These are phyloP conservation scores for Fistulifera solaris DNA, from an alignment of 108 stramenopile species.

Conservation along the genomic window DNA sequence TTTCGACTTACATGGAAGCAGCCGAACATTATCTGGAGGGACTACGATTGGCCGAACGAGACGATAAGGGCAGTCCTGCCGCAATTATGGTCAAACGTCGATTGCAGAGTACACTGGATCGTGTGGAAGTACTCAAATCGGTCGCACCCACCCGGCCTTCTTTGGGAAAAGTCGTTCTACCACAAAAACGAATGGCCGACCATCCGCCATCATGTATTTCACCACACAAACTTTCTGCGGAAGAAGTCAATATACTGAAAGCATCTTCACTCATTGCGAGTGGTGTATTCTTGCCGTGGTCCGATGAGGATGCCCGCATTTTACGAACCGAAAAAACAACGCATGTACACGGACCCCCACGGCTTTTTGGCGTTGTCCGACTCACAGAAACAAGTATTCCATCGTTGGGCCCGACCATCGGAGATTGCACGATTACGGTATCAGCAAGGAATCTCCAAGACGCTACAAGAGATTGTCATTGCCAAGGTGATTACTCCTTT, in stretches of 20 bases:
- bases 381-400: constrained; percentile 45
- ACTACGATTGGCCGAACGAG: constrained; percentile 24
- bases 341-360: constrained; percentile 39
- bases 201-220: background rate
- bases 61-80: constrained; percentile 1
- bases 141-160: constrained; percentile 8
- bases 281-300: constrained; percentile 66
- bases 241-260: constrained; percentile 57
- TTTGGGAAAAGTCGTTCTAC: constrained; percentile 3
- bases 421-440: constrained; percentile 47
- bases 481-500: constrained; percentile 52
- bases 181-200: constrained; percentile 1
- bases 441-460: background rate
- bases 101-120: constrained; percentile 37
- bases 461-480: constrained; percentile 13
- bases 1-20: constrained; percentile 34
- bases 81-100: constrained; percentile 21
- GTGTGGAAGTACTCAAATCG: constrained; percentile 47
- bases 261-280: constrained; percentile 46
- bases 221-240: constrained; percentile 17
- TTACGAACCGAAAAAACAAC: constrained; percentile 12
- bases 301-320: constrained; percentile 47
- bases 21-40: constrained; percentile 41
- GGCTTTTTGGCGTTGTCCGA: constrained; percentile 41
- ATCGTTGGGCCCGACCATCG: constrained; percentile 59